These are phyloP conservation scores for Colletotrichum filicis DNA, from an alignment of 2,329 filamentous ascomycete genomes.

Conservation along the genomic window DNA sequence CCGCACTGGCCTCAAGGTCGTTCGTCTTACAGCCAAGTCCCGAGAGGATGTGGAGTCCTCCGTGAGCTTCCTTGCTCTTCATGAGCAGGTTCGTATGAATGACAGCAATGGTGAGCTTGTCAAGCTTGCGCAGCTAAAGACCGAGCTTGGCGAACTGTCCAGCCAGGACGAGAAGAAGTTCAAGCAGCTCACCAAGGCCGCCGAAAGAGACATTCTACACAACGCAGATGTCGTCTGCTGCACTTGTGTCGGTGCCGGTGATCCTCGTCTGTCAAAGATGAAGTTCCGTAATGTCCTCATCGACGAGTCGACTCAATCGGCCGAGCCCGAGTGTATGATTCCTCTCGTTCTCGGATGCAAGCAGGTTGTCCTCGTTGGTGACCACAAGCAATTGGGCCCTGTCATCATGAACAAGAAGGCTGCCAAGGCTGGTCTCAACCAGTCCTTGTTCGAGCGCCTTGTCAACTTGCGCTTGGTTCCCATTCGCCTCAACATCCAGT, in stretches of 20 bases:
- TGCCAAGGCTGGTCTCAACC: slow-evolving; percentile 95
- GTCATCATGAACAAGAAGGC: slow-evolving; percentile 99
- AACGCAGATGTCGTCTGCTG: slow-evolving; percentile 99
- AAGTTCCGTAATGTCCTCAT: slow-evolving; percentile 99
- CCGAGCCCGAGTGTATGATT: slow-evolving; percentile 99
- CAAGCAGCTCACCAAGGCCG: slow-evolving; percentile 92
- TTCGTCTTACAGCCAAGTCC: slow-evolving; percentile 98
- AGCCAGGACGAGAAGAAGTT: slow-evolving; percentile 99
- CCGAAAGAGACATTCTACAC: slow-evolving; percentile 92
- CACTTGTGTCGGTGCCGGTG: slow-evolving; percentile 96
- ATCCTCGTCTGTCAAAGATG: slow-evolving; percentile 94
- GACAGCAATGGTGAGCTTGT: slow-evolving; percentile 94
- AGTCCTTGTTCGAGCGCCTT: slow-evolving; percentile 97
- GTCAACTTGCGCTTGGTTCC: slow-evolving; percentile 91
- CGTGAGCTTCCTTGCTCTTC: slow-evolving; percentile 92
- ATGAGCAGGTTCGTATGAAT: slow-evolving; percentile 97
- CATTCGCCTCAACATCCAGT: slow-evolving; percentile 95
- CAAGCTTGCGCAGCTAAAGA: slow-evolving; percentile 94
- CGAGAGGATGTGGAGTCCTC: slow-evolving; percentile 99
- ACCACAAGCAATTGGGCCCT: slow-evolving; percentile 96
- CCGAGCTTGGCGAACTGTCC: slow-evolving; percentile 88
- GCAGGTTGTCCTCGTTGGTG: slow-evolving; percentile 97
- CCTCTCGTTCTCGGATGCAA: slow-evolving; percentile 97
- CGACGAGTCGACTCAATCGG: slow-evolving; percentile 97
- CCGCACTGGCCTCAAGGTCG: slow-evolving; percentile 92